Base-by-base conservation (phyloP, 805 yeast genomes). In the Candida boidinii region DNA sequence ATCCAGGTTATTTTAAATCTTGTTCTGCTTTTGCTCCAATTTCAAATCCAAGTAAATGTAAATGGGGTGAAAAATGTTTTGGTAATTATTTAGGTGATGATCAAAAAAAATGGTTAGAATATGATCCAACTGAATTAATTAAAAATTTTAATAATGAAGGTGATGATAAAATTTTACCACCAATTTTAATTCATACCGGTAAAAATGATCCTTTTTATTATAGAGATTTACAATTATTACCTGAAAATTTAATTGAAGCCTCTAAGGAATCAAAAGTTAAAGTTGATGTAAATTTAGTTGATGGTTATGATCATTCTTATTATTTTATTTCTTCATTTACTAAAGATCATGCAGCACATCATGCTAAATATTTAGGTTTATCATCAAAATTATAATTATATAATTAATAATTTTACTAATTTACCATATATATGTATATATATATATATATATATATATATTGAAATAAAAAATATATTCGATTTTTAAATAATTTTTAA, bases 1-100 rank as follows among this genome's bases (percentile, higher is more conserved):
- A 81, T 53, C 84, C 88, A 1, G 79, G 76, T 2, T 65, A 64
- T 46, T 90, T 81, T 64, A 73, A 73, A 52, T 76, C 92, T 2
- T 88, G 83, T 26, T 73, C 85, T 37, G 96, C 96, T 0, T 90
- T 90, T 61, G 73, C 96, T 0, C 97, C 98, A 33, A 84, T 92
- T 43, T 60, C 75, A 17, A 83, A 87, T 58, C 97, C 97, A 6
- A 58, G 68, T 34, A 62, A 65, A 31, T 73, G 79, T 42, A 81
- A 79, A 25, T 90, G 97, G 97, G 97, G 97, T 30, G 64, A 72
- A 39, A 88, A 87, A 64, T 79, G 82, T 36, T 90, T 88, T 46
- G 59, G 67, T 3, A 82, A 80, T 31, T 90, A 92, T 54, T 66
- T 92, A 37, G 94, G 94, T 26, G 49, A 54, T 12, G 68, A 73